Percentiles rank a stretch among this genome's conserved stretches.
These are phyloP conservation scores for Pleurotus platypus DNA, from an alignment of 768 basidiomycete species.

Conservation along the genomic window DNA sequence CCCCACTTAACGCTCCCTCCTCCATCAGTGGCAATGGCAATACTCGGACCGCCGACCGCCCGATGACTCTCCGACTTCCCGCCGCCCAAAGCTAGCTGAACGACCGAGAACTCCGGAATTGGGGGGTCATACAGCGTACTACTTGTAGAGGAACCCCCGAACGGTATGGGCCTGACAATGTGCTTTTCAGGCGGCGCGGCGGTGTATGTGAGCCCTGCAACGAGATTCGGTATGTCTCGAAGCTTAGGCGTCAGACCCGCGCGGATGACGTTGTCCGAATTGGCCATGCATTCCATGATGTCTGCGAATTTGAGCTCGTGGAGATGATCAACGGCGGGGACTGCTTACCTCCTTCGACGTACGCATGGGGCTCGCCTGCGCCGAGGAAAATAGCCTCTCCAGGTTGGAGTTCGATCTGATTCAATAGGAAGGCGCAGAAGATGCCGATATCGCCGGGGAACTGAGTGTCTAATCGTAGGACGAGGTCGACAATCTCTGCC, in stretches of 20 bases:
- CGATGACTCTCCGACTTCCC: conserved; percentile 52
- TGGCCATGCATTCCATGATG: conserved; percentile 99
- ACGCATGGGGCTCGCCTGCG: conserved; percentile 96
- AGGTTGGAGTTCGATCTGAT: conserved; percentile 72
- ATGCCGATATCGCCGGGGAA: conserved; percentile 93
- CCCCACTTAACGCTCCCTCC: conserved; percentile 54
- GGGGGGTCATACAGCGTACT: conserved; percentile 81
- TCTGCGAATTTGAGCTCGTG: conserved; percentile 32
- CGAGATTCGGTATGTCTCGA: conserved; percentile 88
- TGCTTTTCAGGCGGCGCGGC: conserved; percentile 69
- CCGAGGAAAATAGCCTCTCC: conserved; percentile 94
- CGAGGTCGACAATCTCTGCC: conserved; percentile 53
- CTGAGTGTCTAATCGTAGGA: conserved; percentile 60
- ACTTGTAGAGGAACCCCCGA: conserved; percentile 26
- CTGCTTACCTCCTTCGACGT: conserved; percentile 81
- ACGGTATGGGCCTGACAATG: conserved; percentile 57
- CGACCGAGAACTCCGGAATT: conserved; percentile 89
- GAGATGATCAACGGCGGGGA: not conserved
- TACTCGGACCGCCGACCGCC: conserved; percentile 77
- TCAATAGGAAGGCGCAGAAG: conserved; percentile 87
- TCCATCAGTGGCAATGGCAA: conserved; percentile 76
- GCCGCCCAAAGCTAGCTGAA: conserved; percentile 49
- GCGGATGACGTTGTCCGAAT: conserved; percentile 97
- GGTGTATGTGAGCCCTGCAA: conserved; percentile 82
- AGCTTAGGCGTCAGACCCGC: conserved; percentile 97